Conservation (phyloP, 164 flowering plant genomes). For the Stephania cephalantha region DNA sequence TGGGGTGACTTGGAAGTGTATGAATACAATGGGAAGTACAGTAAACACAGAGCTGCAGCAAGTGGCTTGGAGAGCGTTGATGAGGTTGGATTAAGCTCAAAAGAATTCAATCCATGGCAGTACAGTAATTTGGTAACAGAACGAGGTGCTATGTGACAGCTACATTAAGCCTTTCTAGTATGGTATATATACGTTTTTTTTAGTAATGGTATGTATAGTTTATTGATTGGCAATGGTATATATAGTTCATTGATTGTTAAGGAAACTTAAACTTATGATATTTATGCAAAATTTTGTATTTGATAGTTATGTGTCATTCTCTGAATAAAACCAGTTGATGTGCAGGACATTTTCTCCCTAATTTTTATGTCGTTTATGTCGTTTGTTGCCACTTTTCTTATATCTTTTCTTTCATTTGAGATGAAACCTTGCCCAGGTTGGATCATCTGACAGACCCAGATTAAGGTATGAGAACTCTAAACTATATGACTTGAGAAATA, state of each 20-base stretch:
- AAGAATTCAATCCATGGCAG: constrained; percentile 70
- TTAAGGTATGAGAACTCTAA: not conserved
- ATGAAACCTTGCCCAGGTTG: not conserved
- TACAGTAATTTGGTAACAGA: constrained; percentile 29
- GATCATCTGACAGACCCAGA: not conserved
- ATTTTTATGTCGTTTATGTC: not conserved
- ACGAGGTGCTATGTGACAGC: not conserved
- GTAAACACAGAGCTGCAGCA: constrained; percentile 37
- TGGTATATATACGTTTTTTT: not conserved
- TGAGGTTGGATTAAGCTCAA: constrained; percentile 28
- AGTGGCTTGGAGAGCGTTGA: constrained; percentile 27
- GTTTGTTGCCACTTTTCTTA: not conserved
- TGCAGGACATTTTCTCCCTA: not conserved
- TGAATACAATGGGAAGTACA: constrained; percentile 47
- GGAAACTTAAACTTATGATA: too few species aligned
- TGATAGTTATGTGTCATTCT: not conserved
- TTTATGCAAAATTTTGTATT: not conserved
- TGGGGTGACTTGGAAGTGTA: constrained; percentile 71
- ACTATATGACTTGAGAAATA: not conserved
- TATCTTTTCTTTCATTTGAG: not conserved
- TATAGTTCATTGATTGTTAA: not conserved
- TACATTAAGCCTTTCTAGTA: not conserved
- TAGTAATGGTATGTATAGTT: not conserved
- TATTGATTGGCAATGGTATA: not conserved
- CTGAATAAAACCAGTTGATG: not conserved